phyloP scores from a whole-genome alignment of 805 yeast species.

The Candida gorgasii region DNA sequence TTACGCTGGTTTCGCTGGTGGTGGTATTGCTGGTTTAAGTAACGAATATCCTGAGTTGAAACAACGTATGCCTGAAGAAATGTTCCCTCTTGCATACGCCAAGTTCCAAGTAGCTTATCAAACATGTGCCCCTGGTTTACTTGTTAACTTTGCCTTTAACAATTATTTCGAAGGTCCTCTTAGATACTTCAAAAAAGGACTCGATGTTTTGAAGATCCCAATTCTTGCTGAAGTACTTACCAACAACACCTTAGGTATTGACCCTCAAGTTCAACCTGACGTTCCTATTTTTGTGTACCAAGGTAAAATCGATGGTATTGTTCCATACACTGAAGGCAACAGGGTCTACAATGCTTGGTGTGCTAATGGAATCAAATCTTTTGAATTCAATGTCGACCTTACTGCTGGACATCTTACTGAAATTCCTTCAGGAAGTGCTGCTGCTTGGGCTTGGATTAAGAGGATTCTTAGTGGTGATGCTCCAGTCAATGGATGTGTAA shows the following conservation, averaged over 20 bases:
- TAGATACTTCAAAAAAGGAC: slow-evolving; percentile 16
- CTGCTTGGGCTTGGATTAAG: slow-evolving; percentile 22
- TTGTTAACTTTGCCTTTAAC: slow-evolving; percentile 6
- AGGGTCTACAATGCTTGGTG: slow-evolving; percentile 25
- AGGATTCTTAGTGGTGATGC: slow-evolving; percentile 17
- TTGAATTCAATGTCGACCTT: slow-evolving; percentile 22
- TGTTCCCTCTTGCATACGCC: slow-evolving; percentile 7
- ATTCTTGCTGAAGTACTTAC: slow-evolving; percentile 14
- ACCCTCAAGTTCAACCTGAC: slow-evolving; percentile 16
- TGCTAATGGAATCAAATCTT: slow-evolving; percentile 24
- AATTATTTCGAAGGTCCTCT: slow-evolving; percentile 8
- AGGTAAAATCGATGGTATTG: slow-evolving; percentile 19
- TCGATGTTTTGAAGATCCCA: slow-evolving; percentile 14
- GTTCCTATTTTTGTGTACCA: slow-evolving; percentile 24
- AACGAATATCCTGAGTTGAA: slow-evolving; percentile 29
- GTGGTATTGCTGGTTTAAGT: slow-evolving; percentile 30
- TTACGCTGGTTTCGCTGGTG: slow-evolving; percentile 31
- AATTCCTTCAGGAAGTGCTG: slow-evolving; percentile 18
- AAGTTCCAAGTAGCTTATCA: slow-evolving; percentile 3
- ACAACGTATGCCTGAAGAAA: slow-evolving; percentile 10
- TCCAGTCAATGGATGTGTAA: slow-evolving; percentile 28
- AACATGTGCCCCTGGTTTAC: background rate
- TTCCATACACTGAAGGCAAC: slow-evolving; percentile 17
- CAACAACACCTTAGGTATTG: slow-evolving; percentile 22
- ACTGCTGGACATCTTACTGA: slow-evolving; percentile 21